Base-by-base conservation (phyloP, 345 rosid genomes). In the Eucalyptus albens region DNA sequence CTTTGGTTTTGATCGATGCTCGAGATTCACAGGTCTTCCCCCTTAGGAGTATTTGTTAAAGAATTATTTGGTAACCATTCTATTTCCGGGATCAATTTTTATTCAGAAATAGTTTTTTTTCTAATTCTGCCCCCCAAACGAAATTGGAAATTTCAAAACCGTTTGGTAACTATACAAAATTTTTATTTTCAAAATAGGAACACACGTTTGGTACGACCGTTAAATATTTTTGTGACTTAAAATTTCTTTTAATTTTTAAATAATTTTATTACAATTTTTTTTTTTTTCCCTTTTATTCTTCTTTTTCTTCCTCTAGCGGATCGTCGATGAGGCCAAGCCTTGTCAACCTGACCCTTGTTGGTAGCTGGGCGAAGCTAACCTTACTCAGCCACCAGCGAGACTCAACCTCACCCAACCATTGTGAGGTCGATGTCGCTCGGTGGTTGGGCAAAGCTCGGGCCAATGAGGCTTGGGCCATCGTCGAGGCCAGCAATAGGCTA, bases 91-190 rank as follows among this genome's bases (percentile, higher is more conserved):
- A 17, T 16, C 4, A 51, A 51, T 51, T 51, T 51, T 51, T 51
- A 1, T 2, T 16, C 4, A 17, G 4, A 17, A 51, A 51, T 51
- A 51, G 0, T 15, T 51, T 51, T 50, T 50, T 50, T 51, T 51
- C 4, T 51, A 0, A 51, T 51, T 51, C 0, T 51, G 2, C 0
- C 0, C 4, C 4, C 22, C 4, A 51, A 0, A 51, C 4, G 2
- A 51, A 51, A 51, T 51, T 51, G 0, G 6, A 17, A 51, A 8
- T 0, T 51, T 51, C 22, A 2, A 51, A 51, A 51, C 4, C 4
- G 0, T 51, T 51, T 17, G 2, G 9, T 51, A 17, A 17, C 1
- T 3, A 0, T 3, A 17, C 1, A 17, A 51, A 51, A 1, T 7
- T 17, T 51, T 17, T 51, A 51, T 51, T 51, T 51, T 51, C 2